Percentiles rank a stretch among this genome's conserved stretches.
phyloP scores from a whole-genome alignment of 73 alveolate species.

The Tetrahymena thermophila region DNA sequence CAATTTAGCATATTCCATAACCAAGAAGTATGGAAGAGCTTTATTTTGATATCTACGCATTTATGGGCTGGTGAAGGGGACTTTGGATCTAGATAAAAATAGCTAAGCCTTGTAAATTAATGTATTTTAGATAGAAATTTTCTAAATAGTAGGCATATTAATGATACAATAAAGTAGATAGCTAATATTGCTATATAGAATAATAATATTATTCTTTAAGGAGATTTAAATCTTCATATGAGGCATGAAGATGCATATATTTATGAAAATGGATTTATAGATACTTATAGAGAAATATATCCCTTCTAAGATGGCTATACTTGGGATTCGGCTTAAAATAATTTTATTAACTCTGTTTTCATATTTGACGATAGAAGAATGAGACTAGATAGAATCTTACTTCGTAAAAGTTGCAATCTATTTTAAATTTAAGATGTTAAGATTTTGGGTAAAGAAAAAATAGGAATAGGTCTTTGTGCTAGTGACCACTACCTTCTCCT shows the following conservation, averaged over 20 bases:
- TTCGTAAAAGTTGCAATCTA: background rate
- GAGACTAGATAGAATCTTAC: slow-evolving; percentile 28
- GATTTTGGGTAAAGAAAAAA: background rate
- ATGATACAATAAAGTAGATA: background rate
- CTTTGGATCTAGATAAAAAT: background rate
- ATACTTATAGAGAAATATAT: slow-evolving; percentile 10
- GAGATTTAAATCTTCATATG: slow-evolving; percentile 22
- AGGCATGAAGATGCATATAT: background rate
- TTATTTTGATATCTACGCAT: background rate
- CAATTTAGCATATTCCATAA: background rate
- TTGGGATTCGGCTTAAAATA: slow-evolving; percentile 6
- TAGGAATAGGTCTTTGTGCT: background rate
- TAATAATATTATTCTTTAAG: slow-evolving; percentile 13
- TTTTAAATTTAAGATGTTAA: background rate
- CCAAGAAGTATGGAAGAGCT: background rate
- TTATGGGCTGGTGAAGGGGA: background rate
- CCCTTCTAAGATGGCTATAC: slow-evolving; percentile 9
- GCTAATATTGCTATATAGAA: background rate
- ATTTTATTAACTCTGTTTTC: background rate
- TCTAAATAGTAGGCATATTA: background rate
- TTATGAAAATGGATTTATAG: background rate
- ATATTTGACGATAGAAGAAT: slow-evolving; percentile 33
- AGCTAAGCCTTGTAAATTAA: background rate
- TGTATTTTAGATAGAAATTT: background rate
- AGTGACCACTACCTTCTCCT: background rate